Conservation (phyloP, 1,284 basidiomycete species). For the Cutaneotrichosporon cutaneum region DNA sequence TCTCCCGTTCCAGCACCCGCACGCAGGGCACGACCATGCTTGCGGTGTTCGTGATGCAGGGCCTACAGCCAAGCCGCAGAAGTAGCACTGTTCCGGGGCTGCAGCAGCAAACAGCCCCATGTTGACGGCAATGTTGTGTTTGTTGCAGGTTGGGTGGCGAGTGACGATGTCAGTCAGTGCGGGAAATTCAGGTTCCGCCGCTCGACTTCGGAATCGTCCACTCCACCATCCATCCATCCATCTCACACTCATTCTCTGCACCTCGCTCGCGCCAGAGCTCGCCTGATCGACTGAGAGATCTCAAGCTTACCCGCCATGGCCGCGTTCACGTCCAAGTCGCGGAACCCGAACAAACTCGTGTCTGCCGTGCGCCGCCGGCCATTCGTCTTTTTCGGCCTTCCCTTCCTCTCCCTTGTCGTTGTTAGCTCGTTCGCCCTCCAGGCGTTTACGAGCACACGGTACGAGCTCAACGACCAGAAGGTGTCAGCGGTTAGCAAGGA, state of each 20-base stretch:
- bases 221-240: neutral
- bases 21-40: conserved; percentile 45
- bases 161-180: neutral
- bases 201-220: neutral
- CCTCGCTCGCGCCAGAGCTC: neutral
- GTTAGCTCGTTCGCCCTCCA: conserved; percentile 81
- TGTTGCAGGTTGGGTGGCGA: conserved; percentile 10
- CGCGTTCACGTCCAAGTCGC: conserved; percentile 60
- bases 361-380: conserved; percentile 50
- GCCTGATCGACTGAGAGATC: neutral
- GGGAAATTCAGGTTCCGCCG: conserved; percentile 7
- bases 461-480: conserved; percentile 81
- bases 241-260: neutral
- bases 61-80: conserved; percentile 36
- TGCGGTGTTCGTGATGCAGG: conserved; percentile 25
- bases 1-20: conserved; percentile 47
- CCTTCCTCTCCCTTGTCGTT: conserved; percentile 83
- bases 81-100: conserved; percentile 45
- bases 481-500: conserved; percentile 75
- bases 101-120: conserved; percentile 26
- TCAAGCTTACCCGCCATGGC: conserved; percentile 28
- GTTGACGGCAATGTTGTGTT: neutral
- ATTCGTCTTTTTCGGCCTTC: conserved; percentile 70
- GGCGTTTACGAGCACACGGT: conserved; percentile 83
- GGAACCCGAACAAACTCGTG: conserved; percentile 51